Evolutionary conservation across 257 asterid genomes (phyloP).

Genomic region (Solanum corneliomulleri): DNA sequence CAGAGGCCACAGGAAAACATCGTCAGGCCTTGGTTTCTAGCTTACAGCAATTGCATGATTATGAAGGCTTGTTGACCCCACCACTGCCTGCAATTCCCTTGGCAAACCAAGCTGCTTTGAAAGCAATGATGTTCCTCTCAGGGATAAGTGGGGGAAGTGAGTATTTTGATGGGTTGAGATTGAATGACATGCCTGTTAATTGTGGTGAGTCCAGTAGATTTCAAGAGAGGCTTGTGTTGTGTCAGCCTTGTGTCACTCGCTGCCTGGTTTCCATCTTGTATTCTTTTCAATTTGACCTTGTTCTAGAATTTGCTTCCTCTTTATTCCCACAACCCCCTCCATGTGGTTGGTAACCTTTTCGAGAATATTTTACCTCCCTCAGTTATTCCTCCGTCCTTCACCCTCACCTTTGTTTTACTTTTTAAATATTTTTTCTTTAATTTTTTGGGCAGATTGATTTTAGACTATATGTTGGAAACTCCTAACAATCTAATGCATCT

Average conservation of each 20-base stretch:
- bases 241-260: neutral
- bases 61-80: slow-evolving; percentile 73
- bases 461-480: neutral
- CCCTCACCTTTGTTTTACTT: neutral
- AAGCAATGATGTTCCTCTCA: slow-evolving; percentile 87
- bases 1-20: slow-evolving; percentile 40
- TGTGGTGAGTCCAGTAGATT: slow-evolving; percentile 56
- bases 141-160: slow-evolving; percentile 67
- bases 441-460: neutral
- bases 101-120: slow-evolving; percentile 96
- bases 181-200: slow-evolving; percentile 68
- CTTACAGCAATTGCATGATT: slow-evolving; percentile 77
- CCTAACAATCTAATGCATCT: neutral
- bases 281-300: neutral
- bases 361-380: neutral
- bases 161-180: slow-evolving; percentile 69
- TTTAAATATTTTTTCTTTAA: neutral
- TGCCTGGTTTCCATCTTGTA: neutral
- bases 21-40: slow-evolving; percentile 73
- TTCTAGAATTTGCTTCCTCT: neutral
- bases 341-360: neutral
- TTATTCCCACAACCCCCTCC: neutral
- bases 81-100: slow-evolving; percentile 64
- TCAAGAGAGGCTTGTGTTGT: neutral
- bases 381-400: neutral